Conservation (phyloP, 2,329 filamentous ascomycete genomes). For the Gyromitra esculenta region DNA sequence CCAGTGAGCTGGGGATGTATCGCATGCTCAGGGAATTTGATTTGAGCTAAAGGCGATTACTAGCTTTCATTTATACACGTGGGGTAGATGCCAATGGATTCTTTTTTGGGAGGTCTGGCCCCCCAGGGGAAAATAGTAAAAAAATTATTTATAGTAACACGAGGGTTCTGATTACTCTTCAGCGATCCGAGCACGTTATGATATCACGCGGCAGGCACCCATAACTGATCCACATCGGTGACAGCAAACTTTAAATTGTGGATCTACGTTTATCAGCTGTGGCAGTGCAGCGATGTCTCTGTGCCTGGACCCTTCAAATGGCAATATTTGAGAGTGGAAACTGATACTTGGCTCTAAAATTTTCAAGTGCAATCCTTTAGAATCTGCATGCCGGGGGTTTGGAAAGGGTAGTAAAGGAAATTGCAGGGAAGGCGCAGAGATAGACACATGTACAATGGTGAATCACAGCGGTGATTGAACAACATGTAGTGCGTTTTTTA, state of each 20-base stretch:
- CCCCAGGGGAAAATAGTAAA: conserved; percentile 1
- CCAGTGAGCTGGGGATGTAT: neutral
- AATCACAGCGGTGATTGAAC: neutral
- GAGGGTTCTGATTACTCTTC: conserved; percentile 34
- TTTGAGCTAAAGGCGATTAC: conserved; percentile 26
- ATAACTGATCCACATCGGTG: conserved; percentile 12
- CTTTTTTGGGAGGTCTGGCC: conserved; percentile 30
- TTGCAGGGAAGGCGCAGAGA: conserved; percentile 25
- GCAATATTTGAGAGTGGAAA: neutral
- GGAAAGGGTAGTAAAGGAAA: conserved; percentile 5
- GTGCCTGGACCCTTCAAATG: neutral
- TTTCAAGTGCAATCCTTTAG: conserved; percentile 16
- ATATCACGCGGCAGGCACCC: conserved; percentile 6
- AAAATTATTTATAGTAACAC: conserved; percentile 31
- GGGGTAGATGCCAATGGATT: conserved; percentile 10
- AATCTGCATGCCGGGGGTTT: conserved; percentile 9
- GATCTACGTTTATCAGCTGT: conserved; percentile 32
- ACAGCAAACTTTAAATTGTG: conserved; percentile 49
- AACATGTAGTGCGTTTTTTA: neutral
- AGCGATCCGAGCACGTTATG: conserved; percentile 3
- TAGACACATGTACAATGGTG: neutral
- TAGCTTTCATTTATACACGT: conserved; percentile 38
- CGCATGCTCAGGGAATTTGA: conserved; percentile 16
- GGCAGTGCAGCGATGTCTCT: conserved; percentile 19
- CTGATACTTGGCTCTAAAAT: neutral